These are phyloP conservation scores for Talaromyces sp. DNA, from an alignment of 2,329 filamentous ascomycete species.

Conservation along the genomic window DNA sequence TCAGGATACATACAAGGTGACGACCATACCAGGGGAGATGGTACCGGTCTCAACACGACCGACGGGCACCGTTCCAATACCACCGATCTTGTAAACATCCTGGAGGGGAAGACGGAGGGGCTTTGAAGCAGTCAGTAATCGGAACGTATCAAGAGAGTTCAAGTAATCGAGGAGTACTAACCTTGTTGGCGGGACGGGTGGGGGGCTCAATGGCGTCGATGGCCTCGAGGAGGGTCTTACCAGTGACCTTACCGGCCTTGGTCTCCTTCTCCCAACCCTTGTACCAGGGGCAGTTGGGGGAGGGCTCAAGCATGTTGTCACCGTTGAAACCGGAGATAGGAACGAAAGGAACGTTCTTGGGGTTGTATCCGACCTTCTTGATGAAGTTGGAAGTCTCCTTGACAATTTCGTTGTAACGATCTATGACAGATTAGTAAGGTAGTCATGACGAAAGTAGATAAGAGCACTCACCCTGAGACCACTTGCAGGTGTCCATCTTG, in stretches of 20 bases:
- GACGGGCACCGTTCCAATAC: slow-evolving; percentile 99
- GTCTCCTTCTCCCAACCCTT: slow-evolving; percentile 99
- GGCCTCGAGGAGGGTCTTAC: slow-evolving; percentile 99
- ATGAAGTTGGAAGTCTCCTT: slow-evolving; percentile 99
- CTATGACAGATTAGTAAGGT: slow-evolving; percentile 25
- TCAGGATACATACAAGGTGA: slow-evolving; percentile 66
- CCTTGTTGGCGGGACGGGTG: slow-evolving; percentile 91
- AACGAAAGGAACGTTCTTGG: slow-evolving; percentile 97
- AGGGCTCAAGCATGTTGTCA: slow-evolving; percentile 96
- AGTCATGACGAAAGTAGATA: neutral
- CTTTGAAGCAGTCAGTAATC: slow-evolving; percentile 7
- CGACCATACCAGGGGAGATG: slow-evolving; percentile 80
- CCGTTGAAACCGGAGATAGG: slow-evolving; percentile 99
- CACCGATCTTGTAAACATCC: slow-evolving; percentile 99
- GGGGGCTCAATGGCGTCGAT: slow-evolving; percentile 95
- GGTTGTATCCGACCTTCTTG: slow-evolving; percentile 99
- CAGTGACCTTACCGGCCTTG: slow-evolving; percentile 79
- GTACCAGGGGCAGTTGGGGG: slow-evolving; percentile 98
- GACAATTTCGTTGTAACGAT: slow-evolving; percentile 97
- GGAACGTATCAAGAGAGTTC: neutral
- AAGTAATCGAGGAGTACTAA: neutral
- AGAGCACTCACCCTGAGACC: slow-evolving; percentile 65
- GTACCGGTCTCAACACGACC: slow-evolving; percentile 99
- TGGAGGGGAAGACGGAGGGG: slow-evolving; percentile 99
- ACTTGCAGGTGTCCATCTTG: slow-evolving; percentile 99